These are phyloP conservation scores for Teunomyces panamensis DNA, from an alignment of 805 yeast species.

Conservation along the genomic window DNA sequence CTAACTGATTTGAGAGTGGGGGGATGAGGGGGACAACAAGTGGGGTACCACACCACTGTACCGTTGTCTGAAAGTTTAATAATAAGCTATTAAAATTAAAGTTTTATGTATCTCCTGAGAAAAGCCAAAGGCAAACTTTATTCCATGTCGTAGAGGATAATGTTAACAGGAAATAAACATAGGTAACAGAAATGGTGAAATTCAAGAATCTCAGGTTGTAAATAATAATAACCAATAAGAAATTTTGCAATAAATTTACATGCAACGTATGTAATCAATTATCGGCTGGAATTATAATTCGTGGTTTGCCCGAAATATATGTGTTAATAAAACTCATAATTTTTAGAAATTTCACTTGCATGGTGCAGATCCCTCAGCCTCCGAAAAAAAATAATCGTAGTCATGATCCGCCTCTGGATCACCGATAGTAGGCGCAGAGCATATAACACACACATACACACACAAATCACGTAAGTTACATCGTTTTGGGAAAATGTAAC, in stretches of 20 bases:
- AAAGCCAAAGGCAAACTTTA: neutral
- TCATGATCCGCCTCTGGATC: neutral
- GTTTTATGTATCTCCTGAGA: conserved; percentile 1
- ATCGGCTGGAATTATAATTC: neutral
- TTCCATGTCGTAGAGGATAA: neutral
- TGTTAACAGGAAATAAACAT: neutral
- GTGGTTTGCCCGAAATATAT: neutral
- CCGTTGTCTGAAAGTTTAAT: neutral
- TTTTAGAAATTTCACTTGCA: conserved; percentile 2
- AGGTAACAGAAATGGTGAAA: neutral
- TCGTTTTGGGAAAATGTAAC: neutral
- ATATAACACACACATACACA: neutral
- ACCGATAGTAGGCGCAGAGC: neutral
- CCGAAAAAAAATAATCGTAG: neutral
- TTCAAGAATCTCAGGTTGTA: neutral
- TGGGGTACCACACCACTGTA: conserved; percentile 2
- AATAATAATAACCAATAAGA: neutral
- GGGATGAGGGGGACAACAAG: neutral
- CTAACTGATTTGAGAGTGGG: neutral
- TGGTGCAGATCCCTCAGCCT: conserved; percentile 2
- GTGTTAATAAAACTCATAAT: neutral
- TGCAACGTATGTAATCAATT: neutral
- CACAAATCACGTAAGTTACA: neutral
- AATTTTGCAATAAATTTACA: neutral
- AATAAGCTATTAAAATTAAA: neutral